phyloP scores from a whole-genome alignment of 73 alveolate genomes.

The Paramecium sexaurelia region DNA sequence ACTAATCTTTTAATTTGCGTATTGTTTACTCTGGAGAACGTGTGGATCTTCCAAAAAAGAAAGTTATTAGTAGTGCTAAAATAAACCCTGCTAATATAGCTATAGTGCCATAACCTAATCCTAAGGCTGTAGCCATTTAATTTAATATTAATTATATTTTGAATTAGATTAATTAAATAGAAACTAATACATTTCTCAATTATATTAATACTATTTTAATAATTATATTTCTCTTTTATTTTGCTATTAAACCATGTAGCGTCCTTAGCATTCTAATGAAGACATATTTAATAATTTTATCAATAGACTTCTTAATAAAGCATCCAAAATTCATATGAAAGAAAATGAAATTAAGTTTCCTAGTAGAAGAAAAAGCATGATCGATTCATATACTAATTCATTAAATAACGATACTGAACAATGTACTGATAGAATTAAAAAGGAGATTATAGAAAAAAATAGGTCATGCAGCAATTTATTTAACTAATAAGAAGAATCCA shows the following conservation, averaged over 20 bases:
- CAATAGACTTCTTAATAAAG: neutral
- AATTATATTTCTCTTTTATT: neutral
- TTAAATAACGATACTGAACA: neutral
- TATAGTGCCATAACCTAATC: constrained; percentile 34
- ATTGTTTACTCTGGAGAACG: constrained; percentile 50
- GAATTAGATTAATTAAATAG: too few relatives aligned
- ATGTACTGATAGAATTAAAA: neutral
- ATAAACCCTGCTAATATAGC: constrained; percentile 2
- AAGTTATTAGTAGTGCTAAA: constrained; percentile 3
- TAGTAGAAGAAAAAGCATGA: neutral
- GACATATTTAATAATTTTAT: neutral
- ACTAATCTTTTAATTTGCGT: constrained; percentile 25
- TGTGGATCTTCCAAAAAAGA: constrained; percentile 35
- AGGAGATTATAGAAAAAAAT: neutral
- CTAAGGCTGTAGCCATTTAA: too few relatives aligned
- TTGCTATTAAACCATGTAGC: neutral
- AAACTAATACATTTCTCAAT: too few relatives aligned
- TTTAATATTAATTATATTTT: too few relatives aligned
- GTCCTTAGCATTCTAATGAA: neutral
- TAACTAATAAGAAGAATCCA: neutral
- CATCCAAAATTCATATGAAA: neutral
- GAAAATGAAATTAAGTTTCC: neutral
- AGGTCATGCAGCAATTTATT: neutral
- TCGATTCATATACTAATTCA: neutral
- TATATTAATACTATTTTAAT: too few relatives aligned